Evolutionary conservation across 1,284 basidiomycete genomes (phyloP), one percentile per base, ranked within the genome.

Genomic region (Pseudozyma sp.): DNA sequence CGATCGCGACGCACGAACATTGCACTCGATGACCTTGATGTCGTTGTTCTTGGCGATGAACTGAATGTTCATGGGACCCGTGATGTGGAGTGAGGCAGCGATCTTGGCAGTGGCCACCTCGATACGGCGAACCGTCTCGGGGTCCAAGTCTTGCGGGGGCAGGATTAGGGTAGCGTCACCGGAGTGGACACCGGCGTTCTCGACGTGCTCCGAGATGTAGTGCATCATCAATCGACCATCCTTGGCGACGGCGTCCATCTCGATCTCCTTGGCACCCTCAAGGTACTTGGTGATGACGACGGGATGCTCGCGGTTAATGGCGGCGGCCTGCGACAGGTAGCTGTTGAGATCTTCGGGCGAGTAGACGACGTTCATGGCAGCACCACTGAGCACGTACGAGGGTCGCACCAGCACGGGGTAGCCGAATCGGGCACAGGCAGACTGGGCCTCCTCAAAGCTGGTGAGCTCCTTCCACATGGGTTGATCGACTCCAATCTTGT

Each of bases 1-100:
- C 1, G 96, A 98, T 66, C 97, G 91, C 31, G 96, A 95, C 3
- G 97, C 97, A 68, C 96, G 94, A 42, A 99, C 88, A 86, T 99
- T 99, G 87, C 96, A 99, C 86, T 99, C 96, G 85, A 99, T 99
- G 80, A 99, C 96, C 89, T 99, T 97, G 89, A 98, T 98, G 86
- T 98, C 96, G 87, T 98, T 98, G 87, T 98, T 92, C 89, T 99
- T 99, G 63, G 95, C 95, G 81, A 99, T 97, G 87, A 99, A 97
- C 87, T 99, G 97, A 84, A 99, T 99, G 86, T 99, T 99, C 89
- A 93, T 98, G 3, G 96, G 97, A 30, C 96, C 97, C 5, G 96
- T 98, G 55, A 99, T 94, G 85, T 99, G 97, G 65, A 99, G 90
- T n/a, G 78, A 61, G 29, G 95, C 95, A 33, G 94, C 96, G 74